These are phyloP conservation scores for Melocanna baccifera DNA, from an alignment of 176 grass and related monocot species.

Conservation along the genomic window DNA sequence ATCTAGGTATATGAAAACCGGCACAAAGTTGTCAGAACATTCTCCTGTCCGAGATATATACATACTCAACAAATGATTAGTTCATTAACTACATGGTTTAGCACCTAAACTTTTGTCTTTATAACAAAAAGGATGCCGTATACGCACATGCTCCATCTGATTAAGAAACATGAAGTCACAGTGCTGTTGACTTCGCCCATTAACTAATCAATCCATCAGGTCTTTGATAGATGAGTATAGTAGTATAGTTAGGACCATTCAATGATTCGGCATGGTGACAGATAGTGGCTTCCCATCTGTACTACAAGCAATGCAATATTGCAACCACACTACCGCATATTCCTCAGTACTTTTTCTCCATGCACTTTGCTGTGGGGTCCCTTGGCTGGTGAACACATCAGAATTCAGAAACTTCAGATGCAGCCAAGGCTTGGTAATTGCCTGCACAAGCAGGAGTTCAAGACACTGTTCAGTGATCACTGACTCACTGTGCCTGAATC, in stretches of 20 bases:
- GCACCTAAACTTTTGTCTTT: background rate
- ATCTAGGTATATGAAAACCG: background rate
- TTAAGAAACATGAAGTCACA: background rate
- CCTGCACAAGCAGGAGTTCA: background rate
- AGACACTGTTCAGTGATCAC: background rate
- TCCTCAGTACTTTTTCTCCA: background rate
- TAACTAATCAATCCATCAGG: background rate
- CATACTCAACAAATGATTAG: background rate
- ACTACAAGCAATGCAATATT: background rate
- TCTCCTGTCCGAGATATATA: background rate
- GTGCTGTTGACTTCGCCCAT: background rate
- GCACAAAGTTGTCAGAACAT: constrained; percentile 1
- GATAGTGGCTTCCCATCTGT: constrained; percentile 19
- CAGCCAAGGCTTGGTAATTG: background rate
- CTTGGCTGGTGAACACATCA: background rate
- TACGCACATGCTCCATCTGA: constrained; percentile 14
- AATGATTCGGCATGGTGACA: constrained; percentile 25
- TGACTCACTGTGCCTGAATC: background rate
- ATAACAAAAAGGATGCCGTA: background rate
- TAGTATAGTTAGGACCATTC: background rate
- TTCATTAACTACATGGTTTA: constrained; percentile 21
- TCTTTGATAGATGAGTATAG: background rate
- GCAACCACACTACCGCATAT: background rate
- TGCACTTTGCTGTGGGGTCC: background rate
- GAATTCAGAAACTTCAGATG: background rate